Base-by-base conservation (phyloP, 2,329 filamentous ascomycete species). In the Aureobasidium namibiae region DNA sequence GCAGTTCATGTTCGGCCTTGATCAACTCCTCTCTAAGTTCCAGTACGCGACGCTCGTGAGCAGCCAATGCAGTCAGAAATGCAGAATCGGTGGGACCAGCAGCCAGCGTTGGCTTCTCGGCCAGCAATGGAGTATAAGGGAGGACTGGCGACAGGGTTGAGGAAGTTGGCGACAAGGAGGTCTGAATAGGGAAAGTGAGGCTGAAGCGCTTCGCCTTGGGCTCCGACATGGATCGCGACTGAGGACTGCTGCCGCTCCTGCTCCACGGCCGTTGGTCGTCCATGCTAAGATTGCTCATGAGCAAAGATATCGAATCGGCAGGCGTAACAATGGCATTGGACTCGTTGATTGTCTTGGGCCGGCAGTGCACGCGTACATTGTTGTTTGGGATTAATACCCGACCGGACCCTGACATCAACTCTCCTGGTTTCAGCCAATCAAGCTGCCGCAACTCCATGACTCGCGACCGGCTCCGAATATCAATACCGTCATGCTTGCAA, bases 11-110 rank as follows among this genome's bases (percentile, higher is more conserved):
- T 70, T 99, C 92, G 6, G 94, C 92, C 61, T 86, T 86, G 24
- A 79, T 76, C n/a, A 99, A 78, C 72, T 97, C 92, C 72, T 99
- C 94, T 61, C 86, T 88, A 56, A 99, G 78, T 74, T 97, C 94
- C 60, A 99, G 76, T 1, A 99, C 92, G 65, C 85, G 86, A 60
- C 94, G 82, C 75, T 99, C 94, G 74, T 97, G 92, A 14, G 90
- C 86, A 45, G 94, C 94, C 67, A 99, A 88, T 60, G 92, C 88
- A 62, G 90, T 92, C 64, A 99, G 85, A 67, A 96, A 89, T 53
- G 86, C 68, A 42, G 67, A 67, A 31, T 71, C 68, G 6, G 66
- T 63, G 1, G 69, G 65, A 80, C 61, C 67, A 11, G 64, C 39
- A 14, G 67, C 80, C 82, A 54, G 83, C 77, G 62, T 86, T 83